A percentile compares a stretch with the other conserved stretches of the same genome.
Conservation (phyloP, 345 rosid species). For the Turnera subulata region DNA sequence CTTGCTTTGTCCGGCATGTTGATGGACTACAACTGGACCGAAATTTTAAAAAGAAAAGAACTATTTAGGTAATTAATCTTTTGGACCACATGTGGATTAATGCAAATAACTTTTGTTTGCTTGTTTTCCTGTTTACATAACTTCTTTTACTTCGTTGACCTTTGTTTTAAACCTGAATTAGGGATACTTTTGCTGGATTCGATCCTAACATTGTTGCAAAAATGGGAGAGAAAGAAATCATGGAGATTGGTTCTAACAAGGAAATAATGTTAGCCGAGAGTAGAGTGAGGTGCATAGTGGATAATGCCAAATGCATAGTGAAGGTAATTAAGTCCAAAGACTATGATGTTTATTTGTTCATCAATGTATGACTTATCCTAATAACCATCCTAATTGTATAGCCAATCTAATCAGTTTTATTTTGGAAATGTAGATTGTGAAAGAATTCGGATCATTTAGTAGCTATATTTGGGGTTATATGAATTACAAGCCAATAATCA, state of each 20-base stretch:
- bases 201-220: slow-evolving; percentile 71
- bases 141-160: too few species aligned
- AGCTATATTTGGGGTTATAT: slow-evolving; percentile 82
- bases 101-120: too few species aligned
- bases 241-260: slow-evolving; percentile 66
- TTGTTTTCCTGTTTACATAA: too few species aligned
- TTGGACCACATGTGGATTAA: not conserved
- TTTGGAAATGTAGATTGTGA: slow-evolving; percentile 39
- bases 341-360: not conserved
- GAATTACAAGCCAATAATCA: slow-evolving; percentile 72
- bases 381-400: not conserved
- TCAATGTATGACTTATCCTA: too few species aligned
- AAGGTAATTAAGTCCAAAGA: slow-evolving; percentile 54
- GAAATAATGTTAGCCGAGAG: slow-evolving; percentile 70
- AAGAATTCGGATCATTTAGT: slow-evolving; percentile 84
- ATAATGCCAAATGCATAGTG: slow-evolving; percentile 80
- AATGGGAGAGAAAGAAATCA: slow-evolving; percentile 78
- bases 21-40: slow-evolving; percentile 99
- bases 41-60: slow-evolving; percentile 72
- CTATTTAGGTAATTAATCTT: slow-evolving; percentile 44
- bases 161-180: slow-evolving; percentile 10
- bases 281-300: slow-evolving; percentile 80
- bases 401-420: not conserved
- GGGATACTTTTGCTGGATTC: slow-evolving; percentile 75
- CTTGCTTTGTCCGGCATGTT: slow-evolving; percentile 88